Base-by-base conservation (phyloP, 768 basidiomycete genomes). In the Pisolithus albus region DNA sequence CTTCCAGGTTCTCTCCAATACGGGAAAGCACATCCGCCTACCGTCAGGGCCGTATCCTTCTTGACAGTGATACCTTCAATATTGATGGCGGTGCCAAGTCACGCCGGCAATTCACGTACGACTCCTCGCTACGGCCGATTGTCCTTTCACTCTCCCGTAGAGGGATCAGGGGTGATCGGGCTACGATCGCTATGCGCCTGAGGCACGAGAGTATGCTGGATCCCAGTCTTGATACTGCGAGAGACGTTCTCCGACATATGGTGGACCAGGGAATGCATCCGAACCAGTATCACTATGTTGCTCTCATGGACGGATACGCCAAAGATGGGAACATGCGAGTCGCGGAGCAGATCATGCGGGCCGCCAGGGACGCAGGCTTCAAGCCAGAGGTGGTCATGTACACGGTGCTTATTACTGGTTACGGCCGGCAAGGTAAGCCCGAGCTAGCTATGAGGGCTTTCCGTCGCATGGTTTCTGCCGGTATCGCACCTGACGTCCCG, bases 231-330 rank as follows among this genome's bases (percentile, higher is more conserved):
- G 68, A 72, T 38, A 64, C 75, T 4, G 82, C 85, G 7, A 67
- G 76, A 48, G 70, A 72, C 10, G 65, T 82, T 37, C 83, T 89
- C 56, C 71, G 76, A 19, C 63, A 70, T 18, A 77, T 92, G 72
- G 63, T 88, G 47, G 71, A 74, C 46, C 80, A 80, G 51, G 90
- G 90, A 9, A 73, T 93, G 50, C 79, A 78, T 45, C 83, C 88
- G 9, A 86, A 81, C 59, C 73, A 74, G 50, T 80, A 87, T 61
- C 91, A 93, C 66, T 84, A 82, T 58, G 72, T 74, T 28, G 82
- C 87, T 48, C 69, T 93, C 52, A 83, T 93, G 76, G 82, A 88
- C 57, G 87, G 86, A n/a, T 84, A 83, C 58, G 68, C 75, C 16
- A 71, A 67, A 3, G 65, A 67, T 1, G 87, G 86, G n/a, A 75